Base-by-base conservation (phyloP, 768 basidiomycete genomes). In the Suillus americanus region DNA sequence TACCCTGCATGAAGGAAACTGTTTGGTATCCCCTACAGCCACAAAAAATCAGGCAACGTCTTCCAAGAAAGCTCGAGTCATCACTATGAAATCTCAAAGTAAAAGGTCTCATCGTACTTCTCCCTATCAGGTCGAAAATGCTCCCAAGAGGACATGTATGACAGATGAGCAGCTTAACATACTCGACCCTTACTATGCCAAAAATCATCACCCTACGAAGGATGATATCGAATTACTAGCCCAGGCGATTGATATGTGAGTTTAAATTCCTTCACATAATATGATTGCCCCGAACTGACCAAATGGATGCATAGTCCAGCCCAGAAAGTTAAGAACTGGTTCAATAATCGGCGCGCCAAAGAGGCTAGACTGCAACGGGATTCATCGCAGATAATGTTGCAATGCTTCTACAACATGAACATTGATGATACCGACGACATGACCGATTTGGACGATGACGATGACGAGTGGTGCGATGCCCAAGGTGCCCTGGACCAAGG, bases 321-420 rank as follows among this genome's bases (percentile, higher is more conserved):
- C 18, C 5, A 12, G 10, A 50, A 60, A 60, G 33, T 59, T 20
- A 8, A 5, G 9, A 62, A 60, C 37, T 62, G 53, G 61, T 62
- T 38, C n/a, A 62, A 62, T 60, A 62, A 62, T 54, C 61, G 37
- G 30, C 61, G 57, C 3, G 38, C 40, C 18, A 41, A 59, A 59
- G 57, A 41, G 12, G 38, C 38, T 12, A 40, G 57, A 43, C 18
- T 30, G 20, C 16, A 30, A 41, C 57, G 12, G 20, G 12, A 41
- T 13, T 28, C 56, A 41, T 30, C 56, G 14, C 14, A 7, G 37
- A 38, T 5, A 3, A 1, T 13, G 16, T 57, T 23, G 14, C 37
- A 30, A 59, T 41, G 25, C 28, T 5, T 40, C 25, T 59, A 25
- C 38, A 14, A 50, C 14, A 41, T n/a, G 40, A 20, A 41, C 23